A percentile compares a stretch with the other conserved stretches of the same genome.
Evolutionary conservation across 1,139 yeast genomes (phyloP).

Genomic region (Saccharomyces hybrid): DNA sequence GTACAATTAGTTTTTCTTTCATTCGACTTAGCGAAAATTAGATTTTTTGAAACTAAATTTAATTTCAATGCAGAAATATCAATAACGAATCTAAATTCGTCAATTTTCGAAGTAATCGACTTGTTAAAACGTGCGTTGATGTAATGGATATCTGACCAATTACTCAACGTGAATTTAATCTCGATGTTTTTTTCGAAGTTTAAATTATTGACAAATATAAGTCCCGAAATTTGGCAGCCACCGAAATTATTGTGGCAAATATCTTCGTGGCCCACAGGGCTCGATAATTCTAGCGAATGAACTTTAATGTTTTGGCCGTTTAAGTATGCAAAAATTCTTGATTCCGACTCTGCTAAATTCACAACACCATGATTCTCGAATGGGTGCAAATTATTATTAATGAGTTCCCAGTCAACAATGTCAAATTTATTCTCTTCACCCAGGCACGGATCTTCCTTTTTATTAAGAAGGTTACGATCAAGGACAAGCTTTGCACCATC

Average conservation of each 20-base stretch:
- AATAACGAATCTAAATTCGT: conserved; percentile 24
- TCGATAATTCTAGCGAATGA: conserved; percentile 14
- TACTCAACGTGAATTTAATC: conserved; percentile 23
- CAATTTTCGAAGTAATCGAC: conserved; percentile 20
- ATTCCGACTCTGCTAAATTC: conserved; percentile 8
- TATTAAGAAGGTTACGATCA: not conserved
- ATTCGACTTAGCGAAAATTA: conserved; percentile 14
- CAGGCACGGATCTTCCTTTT: not conserved
- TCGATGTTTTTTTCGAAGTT: conserved; percentile 24
- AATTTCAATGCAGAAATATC: conserved; percentile 20
- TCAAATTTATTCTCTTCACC: conserved; percentile 6
- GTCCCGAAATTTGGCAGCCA: conserved; percentile 12
- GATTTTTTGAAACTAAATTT: conserved; percentile 26
- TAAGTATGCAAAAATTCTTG: conserved; percentile 14
- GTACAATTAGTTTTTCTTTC: conserved; percentile 14
- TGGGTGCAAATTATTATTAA: conserved; percentile 10
- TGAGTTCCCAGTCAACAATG: conserved; percentile 11
- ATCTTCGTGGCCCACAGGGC: not conserved
- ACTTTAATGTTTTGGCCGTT: conserved; percentile 26
- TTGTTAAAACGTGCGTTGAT: conserved; percentile 19
- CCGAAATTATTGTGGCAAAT: not conserved
- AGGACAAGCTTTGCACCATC: not conserved
- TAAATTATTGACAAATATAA: conserved; percentile 20
- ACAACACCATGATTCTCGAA: conserved; percentile 4
- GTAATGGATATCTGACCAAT: conserved; percentile 24